These are phyloP conservation scores for Pisolithus marmoratus DNA, from an alignment of 768 basidiomycete species.

Conservation along the genomic window DNA sequence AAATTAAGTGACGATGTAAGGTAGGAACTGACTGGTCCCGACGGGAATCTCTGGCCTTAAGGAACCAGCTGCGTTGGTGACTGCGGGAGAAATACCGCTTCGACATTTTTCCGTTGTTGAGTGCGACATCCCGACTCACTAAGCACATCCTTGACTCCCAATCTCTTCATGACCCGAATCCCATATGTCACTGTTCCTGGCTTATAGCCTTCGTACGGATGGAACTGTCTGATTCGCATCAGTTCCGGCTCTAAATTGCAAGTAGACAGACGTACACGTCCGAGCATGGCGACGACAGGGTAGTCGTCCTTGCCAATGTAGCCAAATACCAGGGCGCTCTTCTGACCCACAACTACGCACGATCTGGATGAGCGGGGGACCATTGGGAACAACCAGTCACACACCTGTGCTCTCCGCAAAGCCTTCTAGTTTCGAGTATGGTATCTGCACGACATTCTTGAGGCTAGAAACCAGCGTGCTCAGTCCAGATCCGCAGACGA, in stretches of 20 bases:
- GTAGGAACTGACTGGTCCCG: conserved; percentile 64
- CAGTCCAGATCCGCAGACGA: conserved; percentile 85
- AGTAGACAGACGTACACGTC: conserved; percentile 48
- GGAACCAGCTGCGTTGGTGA: conserved; percentile 86
- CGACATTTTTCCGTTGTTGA: not conserved
- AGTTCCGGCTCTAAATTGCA: not conserved
- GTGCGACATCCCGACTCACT: conserved; percentile 42
- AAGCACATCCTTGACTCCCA: conserved; percentile 73
- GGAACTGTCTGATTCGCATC: conserved; percentile 47
- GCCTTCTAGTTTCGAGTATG: conserved; percentile 64
- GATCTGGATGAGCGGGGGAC: not conserved
- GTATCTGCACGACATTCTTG: conserved; percentile 50
- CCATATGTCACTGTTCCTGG: conserved; percentile 70
- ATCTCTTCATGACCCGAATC: conserved; percentile 68
- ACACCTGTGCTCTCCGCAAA: conserved; percentile 75
- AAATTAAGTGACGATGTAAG: not conserved
- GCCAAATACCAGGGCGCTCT: conserved; percentile 77
- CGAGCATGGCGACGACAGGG: conserved; percentile 87
- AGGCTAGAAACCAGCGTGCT: conserved; percentile 65
- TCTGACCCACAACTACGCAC: conserved; percentile 70
- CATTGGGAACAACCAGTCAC: conserved; percentile 2
- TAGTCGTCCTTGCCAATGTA: conserved; percentile 59
- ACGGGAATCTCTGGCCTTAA: conserved; percentile 68
- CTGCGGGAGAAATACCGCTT: conserved; percentile 32
- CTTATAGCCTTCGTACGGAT: conserved; percentile 79